Base-by-base conservation (phyloP, 805 yeast species). In the Candida krabiensis region DNA sequence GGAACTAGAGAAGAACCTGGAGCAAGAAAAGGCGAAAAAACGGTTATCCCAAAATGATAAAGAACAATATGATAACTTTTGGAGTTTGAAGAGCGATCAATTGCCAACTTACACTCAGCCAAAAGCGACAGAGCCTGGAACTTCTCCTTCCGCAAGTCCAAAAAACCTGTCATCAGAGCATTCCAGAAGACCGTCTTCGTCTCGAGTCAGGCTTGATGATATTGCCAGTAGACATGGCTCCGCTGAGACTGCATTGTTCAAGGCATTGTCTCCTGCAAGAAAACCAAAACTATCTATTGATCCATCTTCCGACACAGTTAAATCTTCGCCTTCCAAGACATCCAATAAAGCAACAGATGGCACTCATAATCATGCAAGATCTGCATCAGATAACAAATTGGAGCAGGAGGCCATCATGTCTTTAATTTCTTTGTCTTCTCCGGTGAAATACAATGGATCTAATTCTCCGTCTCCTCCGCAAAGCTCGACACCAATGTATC, bases 381-480 rank as follows among this genome's bases (percentile, higher is more conserved):
- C 48, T 5, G 28, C 49, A 8, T 42, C 57, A 12, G 60, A 56
- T 19, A 55, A 35, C 46, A 57, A 43, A 56, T 59, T 44, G 55
- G 82, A 77, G 44, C 75, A 75, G 49, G 81, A 76, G 33, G 82
- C 82, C 5, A 71, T 77, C 9, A 60, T 70, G 52, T 74, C 80
- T 16, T 61, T 77, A 36, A 77, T 77, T 70, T 72, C 79, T 26
- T 61, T 77, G 28, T 68, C 81, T 6, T 73, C 80, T 1, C 81
- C 82, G 6, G 55, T 55, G 11, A 63, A 59, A 62, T 47, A 64
- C 61, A 63, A 44, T 47, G 58, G 49, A 4, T 45, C 50, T 18
- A 41, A 38, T 11, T 47, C 53, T 12, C 50, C 47, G 9, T 47
- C 52, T 19, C 46, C 53, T 4, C 48, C 55, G 3, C 46, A 43